A percentile compares a stretch with the other conserved stretches of the same genome.
Evolutionary conservation across 495 filamentous ascomycete genomes (phyloP).

Genomic region (Neurospora intermedia): DNA sequence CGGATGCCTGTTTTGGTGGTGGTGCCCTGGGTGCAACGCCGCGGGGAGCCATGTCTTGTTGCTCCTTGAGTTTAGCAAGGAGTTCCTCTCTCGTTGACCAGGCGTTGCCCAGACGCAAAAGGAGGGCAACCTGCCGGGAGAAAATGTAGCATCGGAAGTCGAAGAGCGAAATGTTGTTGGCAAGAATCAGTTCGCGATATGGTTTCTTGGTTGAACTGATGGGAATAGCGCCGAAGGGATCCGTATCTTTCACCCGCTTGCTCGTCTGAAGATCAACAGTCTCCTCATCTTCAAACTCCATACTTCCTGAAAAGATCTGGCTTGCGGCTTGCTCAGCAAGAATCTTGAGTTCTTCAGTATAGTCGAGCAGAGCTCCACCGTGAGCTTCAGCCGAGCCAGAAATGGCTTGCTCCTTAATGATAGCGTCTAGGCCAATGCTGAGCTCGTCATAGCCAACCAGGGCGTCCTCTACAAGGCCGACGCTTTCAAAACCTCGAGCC

Average conservation of each 20-base stretch:
- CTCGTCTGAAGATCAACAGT: slow-evolving; percentile 36
- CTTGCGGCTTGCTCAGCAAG: slow-evolving; percentile 39
- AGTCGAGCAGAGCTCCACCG: slow-evolving; percentile 52
- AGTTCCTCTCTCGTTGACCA: slow-evolving; percentile 45
- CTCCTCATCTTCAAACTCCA: slow-evolving; percentile 34
- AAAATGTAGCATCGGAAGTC: slow-evolving; percentile 95
- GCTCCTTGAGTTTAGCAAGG: slow-evolving; percentile 46
- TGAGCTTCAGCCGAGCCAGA: slow-evolving; percentile 45
- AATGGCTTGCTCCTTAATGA: slow-evolving; percentile 61
- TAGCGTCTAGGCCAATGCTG: slow-evolving; percentile 68
- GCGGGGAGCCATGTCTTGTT: slow-evolving; percentile 39
- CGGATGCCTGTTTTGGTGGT: slow-evolving; percentile 28
- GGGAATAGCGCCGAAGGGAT: slow-evolving; percentile 43
- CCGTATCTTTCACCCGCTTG: slow-evolving; percentile 16
- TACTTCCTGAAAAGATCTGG: slow-evolving; percentile 18
- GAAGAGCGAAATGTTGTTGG: slow-evolving; percentile 95
- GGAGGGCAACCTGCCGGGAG: slow-evolving; percentile 71
- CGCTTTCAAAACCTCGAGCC: slow-evolving; percentile 87
- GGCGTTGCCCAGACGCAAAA: slow-evolving; percentile 72
- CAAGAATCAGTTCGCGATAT: slow-evolving; percentile 85
- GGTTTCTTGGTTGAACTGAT: slow-evolving; percentile 65
- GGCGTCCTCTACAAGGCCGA: slow-evolving; percentile 91
- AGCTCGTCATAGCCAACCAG: slow-evolving; percentile 89
- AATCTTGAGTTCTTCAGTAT: slow-evolving; percentile 60
- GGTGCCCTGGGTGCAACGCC: slow-evolving; percentile 41